A percentile compares a stretch with the other conserved stretches of the same genome.
phyloP scores from a whole-genome alignment of 2,329 filamentous ascomycete species.

The Ophiobolus disseminans region DNA sequence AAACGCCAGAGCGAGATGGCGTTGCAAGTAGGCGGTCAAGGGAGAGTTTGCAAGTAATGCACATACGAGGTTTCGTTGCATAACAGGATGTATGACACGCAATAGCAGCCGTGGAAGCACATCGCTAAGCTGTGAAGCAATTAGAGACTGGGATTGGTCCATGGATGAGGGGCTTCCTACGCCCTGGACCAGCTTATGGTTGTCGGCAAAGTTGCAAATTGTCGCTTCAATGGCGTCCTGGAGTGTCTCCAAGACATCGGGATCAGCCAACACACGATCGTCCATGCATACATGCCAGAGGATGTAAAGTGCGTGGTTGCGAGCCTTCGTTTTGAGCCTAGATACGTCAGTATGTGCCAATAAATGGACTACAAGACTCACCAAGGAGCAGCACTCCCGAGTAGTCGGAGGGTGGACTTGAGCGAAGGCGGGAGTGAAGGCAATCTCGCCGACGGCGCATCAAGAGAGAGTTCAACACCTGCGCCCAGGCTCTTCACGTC shows the following conservation, averaged over 20 bases:
- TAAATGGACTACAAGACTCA: slow-evolving; percentile 13
- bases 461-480: slow-evolving; percentile 8
- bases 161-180: slow-evolving; percentile 25
- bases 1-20: slow-evolving; percentile 70
- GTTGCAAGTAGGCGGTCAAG: slow-evolving; percentile 66
- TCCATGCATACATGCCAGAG: slow-evolving; percentile 43
- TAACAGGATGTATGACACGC: slow-evolving; percentile 55
- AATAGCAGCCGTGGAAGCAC: slow-evolving; percentile 32
- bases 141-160: slow-evolving; percentile 29
- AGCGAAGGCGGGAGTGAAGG: slow-evolving; percentile 28
- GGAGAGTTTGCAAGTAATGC: slow-evolving; percentile 63
- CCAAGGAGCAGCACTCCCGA: slow-evolving; percentile 35
- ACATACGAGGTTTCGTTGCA: slow-evolving; percentile 66
- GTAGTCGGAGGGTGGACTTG: slow-evolving; percentile 28
- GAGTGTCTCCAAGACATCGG: slow-evolving; percentile 24
- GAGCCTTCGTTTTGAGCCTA: slow-evolving; percentile 31
- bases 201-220: slow-evolving; percentile 35
- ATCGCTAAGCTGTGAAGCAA: slow-evolving; percentile 32
- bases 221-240: slow-evolving; percentile 44
- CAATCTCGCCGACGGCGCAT: slow-evolving; percentile 14
- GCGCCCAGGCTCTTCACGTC: slow-evolving; percentile 11
- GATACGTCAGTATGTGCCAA: slow-evolving; percentile 8
- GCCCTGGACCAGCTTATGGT: slow-evolving; percentile 26
- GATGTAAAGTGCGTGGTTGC: slow-evolving; percentile 31
- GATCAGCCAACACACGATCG: slow-evolving; percentile 33